These are phyloP conservation scores for Albizia julibrissin DNA, from an alignment of 306 rosid genomes.

Conservation along the genomic window DNA sequence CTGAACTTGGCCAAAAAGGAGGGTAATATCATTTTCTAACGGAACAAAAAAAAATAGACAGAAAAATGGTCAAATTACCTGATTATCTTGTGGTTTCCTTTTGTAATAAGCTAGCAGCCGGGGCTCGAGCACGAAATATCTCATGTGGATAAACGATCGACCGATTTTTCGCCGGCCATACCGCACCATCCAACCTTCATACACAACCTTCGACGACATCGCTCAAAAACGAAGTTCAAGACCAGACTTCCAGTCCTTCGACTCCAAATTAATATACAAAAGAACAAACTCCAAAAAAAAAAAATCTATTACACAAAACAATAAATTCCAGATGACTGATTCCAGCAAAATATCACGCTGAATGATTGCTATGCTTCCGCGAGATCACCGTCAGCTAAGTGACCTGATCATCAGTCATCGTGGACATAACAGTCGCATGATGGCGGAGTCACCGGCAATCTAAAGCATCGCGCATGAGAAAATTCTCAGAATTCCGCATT, in stretches of 20 bases:
- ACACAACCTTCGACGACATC: constrained; percentile 92
- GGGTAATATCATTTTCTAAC: neutral
- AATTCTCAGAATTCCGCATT: constrained; percentile 38
- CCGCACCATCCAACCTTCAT: constrained; percentile 99
- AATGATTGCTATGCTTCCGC: constrained; percentile 61
- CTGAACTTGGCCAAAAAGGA: constrained; percentile 7
- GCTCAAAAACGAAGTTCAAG: constrained; percentile 23
- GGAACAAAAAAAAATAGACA: neutral
- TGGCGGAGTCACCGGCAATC: constrained; percentile 30
- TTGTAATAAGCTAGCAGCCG: constrained; percentile 92
- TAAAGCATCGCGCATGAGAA: constrained; percentile 16
- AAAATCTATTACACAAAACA: neutral
- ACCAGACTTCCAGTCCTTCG: neutral
- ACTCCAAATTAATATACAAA: neutral
- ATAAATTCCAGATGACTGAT: constrained; percentile 13
- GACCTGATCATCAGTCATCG: constrained; percentile 53
- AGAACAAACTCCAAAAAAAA: constrained; percentile 7
- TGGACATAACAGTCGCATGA: constrained; percentile 21
- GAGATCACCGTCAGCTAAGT: constrained; percentile 49
- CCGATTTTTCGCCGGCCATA: constrained; percentile 96
- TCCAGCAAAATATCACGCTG: constrained; percentile 36
- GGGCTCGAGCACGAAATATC: constrained; percentile 94
- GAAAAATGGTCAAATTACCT: constrained; percentile 45
- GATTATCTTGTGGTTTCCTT: constrained; percentile 94
- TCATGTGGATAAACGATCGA: constrained; percentile 95